Evolutionary conservation across 257 asterid genomes (phyloP), one percentile per base, ranked within the genome.

Genomic region (Ligustrum vulgare): DNA sequence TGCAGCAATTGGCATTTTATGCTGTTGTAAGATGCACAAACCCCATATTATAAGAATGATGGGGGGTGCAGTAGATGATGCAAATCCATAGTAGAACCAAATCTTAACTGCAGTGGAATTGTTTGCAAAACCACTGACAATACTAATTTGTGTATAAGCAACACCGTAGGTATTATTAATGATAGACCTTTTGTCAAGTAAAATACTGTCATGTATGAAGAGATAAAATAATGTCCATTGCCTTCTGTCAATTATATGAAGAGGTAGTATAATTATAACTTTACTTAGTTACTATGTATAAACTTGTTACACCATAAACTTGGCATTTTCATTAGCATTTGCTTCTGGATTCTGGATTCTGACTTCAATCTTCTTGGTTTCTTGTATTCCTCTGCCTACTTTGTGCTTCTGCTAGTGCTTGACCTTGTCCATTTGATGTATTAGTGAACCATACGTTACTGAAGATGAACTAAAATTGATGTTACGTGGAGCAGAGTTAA

Each of bases 401-500:
- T 32, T 16, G 16, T 62, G 39, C 69, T 32, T 16, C 12, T 62
- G 39, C 69, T 20, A 58, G 69, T 68, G 58, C 73, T 47, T 71
- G 74, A 70, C 77, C 16, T 54, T 72, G 83, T 82, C 36, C 74
- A 28, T 77, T 60, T 81, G 75, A 60, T 82, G 76, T 82, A 65
- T 71, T 72, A 95, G 99, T 77, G 99, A 95, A 72, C 99, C 98
- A 34, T 89, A 90, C 82, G 99, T 95, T 71, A 91, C 99, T 72
- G 99, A 95, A 83, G 99, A 95, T 72, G 99, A 95, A 89, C 88
- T 95, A 74, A 95, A 93, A 77, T 80, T 95, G 90, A 95, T 95
- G 99, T 78, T 95, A 79, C 91, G 99, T 3, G 99, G 98, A 81
- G 99, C 99, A 74, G 99, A 95, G 88, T 78, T 91, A 84, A 95